Evolutionary conservation across 176 grass and related monocot species (phyloP).

Genomic region (Musa beccarii): DNA sequence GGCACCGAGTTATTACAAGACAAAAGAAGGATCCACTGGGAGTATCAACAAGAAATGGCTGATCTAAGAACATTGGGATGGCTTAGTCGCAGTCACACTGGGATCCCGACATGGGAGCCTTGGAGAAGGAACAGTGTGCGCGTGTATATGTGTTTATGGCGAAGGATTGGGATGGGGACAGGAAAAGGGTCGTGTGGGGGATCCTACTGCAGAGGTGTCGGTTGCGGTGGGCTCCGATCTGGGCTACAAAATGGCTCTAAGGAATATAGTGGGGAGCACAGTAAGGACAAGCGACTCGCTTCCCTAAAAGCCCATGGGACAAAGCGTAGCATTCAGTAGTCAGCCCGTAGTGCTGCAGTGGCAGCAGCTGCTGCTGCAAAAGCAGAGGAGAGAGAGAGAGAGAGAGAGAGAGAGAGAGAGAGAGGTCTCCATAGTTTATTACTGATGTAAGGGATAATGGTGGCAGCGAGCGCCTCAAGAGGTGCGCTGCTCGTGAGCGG

Average conservation of each 20-base stretch:
- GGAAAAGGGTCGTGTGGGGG: conserved; percentile 9
- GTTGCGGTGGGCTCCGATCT: conserved; percentile 13
- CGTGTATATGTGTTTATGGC: not conserved
- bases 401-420: not conserved
- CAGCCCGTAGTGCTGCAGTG: conserved; percentile 1
- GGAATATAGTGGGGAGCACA: conserved; percentile 2
- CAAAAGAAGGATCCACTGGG: conserved; percentile 1
- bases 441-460: conserved; percentile 5
- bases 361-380: not conserved
- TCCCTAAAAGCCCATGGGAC: conserved; percentile 45
- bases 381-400: not conserved
- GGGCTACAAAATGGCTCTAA: not conserved
- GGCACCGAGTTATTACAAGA: not conserved
- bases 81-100: conserved; percentile 1
- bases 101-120: conserved; percentile 34
- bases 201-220: conserved; percentile 24
- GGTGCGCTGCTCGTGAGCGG: conserved; percentile 27
- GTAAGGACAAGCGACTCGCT: conserved; percentile 36
- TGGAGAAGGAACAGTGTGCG: conserved; percentile 3
- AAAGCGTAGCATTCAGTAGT: conserved; percentile 44
- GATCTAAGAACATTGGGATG: conserved; percentile 12
- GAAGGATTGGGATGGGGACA: conserved; percentile 9
- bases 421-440: not conserved
- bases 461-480: conserved; percentile 3
- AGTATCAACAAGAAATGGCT: not conserved